A percentile compares a stretch with the other conserved stretches of the same genome.
Conservation (phyloP, 805 yeast species). For the Diddensiella santjacobensis region DNA sequence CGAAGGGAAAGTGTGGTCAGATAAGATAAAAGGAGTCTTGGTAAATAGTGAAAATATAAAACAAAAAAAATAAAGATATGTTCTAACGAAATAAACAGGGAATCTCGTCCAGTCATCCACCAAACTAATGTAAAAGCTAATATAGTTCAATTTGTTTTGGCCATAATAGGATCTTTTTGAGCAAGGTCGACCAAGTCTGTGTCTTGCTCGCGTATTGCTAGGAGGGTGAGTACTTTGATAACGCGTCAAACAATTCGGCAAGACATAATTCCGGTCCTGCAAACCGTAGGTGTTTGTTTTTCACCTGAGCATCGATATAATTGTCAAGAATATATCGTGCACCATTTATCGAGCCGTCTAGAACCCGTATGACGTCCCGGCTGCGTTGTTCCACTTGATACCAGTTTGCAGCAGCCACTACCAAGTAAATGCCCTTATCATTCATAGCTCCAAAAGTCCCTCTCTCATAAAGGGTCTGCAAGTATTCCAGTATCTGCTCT, state of each 20-base stretch:
- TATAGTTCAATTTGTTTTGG: too few species aligned
- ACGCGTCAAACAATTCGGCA: background rate
- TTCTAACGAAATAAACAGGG: too few species aligned
- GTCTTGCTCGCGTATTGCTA: background rate
- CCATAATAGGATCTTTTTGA: background rate
- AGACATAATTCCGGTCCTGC: background rate
- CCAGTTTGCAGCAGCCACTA: background rate
- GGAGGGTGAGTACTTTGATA: background rate
- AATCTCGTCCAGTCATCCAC: too few species aligned
- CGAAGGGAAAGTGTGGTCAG: too few species aligned
- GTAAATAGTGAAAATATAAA: too few species aligned
- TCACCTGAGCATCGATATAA: background rate
- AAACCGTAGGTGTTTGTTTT: background rate
- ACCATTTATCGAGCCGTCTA: background rate
- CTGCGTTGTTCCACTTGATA: background rate
- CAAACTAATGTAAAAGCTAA: too few species aligned
- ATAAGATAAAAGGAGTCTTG: too few species aligned
- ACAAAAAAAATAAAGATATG: too few species aligned
- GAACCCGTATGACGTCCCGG: background rate
- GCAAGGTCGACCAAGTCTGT: background rate
- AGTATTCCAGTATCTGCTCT: background rate
- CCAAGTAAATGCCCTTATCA: background rate
- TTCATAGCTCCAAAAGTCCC: background rate
- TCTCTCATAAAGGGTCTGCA: background rate
- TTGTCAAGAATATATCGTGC: background rate